phyloP scores from a whole-genome alignment of 164 flowering plant species.

The Berberis thunbergii region DNA sequence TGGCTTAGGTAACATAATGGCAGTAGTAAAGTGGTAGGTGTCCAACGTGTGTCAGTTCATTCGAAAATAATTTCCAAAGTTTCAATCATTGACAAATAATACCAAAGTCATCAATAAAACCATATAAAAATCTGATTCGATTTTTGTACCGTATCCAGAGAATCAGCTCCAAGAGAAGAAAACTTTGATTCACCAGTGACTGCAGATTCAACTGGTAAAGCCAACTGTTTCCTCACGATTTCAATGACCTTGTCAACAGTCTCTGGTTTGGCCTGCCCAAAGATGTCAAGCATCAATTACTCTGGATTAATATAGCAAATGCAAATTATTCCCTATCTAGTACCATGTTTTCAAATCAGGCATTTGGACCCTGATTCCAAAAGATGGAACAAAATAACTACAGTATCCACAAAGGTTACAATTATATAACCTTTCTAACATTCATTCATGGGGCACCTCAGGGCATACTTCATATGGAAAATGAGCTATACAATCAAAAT shows the following conservation, averaged over 20 bases:
- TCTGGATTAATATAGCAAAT: background rate
- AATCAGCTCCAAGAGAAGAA: constrained; percentile 45
- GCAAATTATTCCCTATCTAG: background rate
- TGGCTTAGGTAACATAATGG: background rate
- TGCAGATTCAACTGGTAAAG: constrained; percentile 24
- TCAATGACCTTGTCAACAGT: constrained; percentile 38
- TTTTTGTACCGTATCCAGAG: constrained; percentile 41
- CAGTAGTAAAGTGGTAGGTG: background rate
- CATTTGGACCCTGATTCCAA: background rate
- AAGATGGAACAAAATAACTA: background rate
- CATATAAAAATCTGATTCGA: too few relatives aligned
- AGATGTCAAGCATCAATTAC: background rate
- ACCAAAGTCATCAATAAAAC: background rate
- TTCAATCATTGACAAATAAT: too few relatives aligned
- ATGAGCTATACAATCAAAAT: too few relatives aligned
- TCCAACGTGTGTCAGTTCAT: too few relatives aligned
- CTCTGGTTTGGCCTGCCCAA: constrained; percentile 38
- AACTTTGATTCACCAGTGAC: constrained; percentile 34
- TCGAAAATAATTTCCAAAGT: too few relatives aligned
- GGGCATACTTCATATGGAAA: too few relatives aligned
- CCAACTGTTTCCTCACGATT: constrained; percentile 41
- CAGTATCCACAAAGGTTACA: background rate
- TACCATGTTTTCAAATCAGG: too few relatives aligned
- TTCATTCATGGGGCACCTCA: background rate
- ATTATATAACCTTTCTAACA: background rate